Percentiles rank a stretch among this genome's conserved stretches.
Evolutionary conservation across 768 basidiomycete species (phyloP).

Genomic region (Xanthoconium stramineum): DNA sequence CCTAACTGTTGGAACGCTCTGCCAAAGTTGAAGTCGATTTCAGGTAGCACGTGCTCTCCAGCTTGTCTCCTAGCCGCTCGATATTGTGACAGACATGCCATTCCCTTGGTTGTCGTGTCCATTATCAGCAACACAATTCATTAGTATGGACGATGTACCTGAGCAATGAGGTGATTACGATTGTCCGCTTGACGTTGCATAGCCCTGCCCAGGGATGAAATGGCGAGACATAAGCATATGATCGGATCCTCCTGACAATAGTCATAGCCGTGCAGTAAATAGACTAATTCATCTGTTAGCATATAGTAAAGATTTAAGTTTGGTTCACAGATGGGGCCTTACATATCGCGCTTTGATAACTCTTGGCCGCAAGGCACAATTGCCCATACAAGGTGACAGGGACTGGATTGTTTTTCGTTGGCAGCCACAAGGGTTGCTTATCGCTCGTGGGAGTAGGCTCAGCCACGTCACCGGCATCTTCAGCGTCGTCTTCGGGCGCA

Average conservation of each 20-base stretch:
- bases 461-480: slow-evolving; percentile 24
- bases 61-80: slow-evolving; percentile 54
- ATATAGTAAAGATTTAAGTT: background rate
- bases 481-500: slow-evolving; percentile 33
- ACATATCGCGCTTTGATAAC: slow-evolving; percentile 92
- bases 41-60: slow-evolving; percentile 44
- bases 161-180: slow-evolving; percentile 72
- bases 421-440: slow-evolving; percentile 38
- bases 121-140: background rate
- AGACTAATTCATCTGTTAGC: slow-evolving; percentile 50
- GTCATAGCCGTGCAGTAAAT: slow-evolving; percentile 80
- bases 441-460: slow-evolving; percentile 17
- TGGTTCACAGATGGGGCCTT: slow-evolving; percentile 32
- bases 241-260: slow-evolving; percentile 81
- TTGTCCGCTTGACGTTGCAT: slow-evolving; percentile 96
- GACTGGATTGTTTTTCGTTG: slow-evolving; percentile 68
- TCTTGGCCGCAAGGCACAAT: slow-evolving; percentile 77
- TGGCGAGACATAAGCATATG: slow-evolving; percentile 77
- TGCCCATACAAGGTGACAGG: slow-evolving; percentile 77
- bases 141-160: background rate
- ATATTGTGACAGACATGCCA: slow-evolving; percentile 85
- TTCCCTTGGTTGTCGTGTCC: slow-evolving; percentile 52
- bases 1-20: slow-evolving; percentile 60
- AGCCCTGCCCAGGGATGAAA: slow-evolving; percentile 83
- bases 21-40: slow-evolving; percentile 93